phyloP scores from a whole-genome alignment of 2,329 filamentous ascomycete species.

The Colletotrichum chlorophyti region DNA sequence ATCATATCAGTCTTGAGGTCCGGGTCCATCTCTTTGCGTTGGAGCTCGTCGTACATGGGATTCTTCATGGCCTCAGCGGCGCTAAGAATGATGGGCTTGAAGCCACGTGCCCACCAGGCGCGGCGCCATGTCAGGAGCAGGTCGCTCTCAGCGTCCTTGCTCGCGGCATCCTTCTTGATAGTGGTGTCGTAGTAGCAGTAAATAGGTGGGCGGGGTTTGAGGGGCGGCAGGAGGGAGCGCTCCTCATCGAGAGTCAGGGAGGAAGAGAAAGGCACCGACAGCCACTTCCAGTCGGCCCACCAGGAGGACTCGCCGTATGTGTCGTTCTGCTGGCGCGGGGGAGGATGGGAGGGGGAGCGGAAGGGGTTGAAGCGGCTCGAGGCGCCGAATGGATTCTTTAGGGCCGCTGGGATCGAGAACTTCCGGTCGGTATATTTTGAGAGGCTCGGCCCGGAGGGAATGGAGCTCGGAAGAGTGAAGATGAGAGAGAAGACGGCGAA shows the following conservation, averaged over 20 bases:
- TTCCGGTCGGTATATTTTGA: slow-evolving; percentile 57
- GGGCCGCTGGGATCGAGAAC: slow-evolving; percentile 52
- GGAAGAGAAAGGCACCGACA: slow-evolving; percentile 83
- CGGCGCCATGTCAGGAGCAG: slow-evolving; percentile 87
- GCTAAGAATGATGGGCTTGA: slow-evolving; percentile 82
- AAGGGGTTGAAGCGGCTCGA: slow-evolving; percentile 70
- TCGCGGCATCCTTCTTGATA: slow-evolving; percentile 65
- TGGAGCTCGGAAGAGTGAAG: slow-evolving; percentile 55
- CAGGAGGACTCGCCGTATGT: slow-evolving; percentile 80
- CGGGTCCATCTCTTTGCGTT: slow-evolving; percentile 63
- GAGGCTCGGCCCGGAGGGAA: slow-evolving; percentile 56
- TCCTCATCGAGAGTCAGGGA: slow-evolving; percentile 81
- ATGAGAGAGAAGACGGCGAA: slow-evolving; percentile 62
- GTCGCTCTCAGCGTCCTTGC: slow-evolving; percentile 76
- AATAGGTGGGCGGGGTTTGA: slow-evolving; percentile 73
- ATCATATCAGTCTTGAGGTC: slow-evolving; percentile 74
- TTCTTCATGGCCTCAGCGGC: slow-evolving; percentile 84
- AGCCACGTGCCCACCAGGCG: slow-evolving; percentile 95
- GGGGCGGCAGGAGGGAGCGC: slow-evolving; percentile 80
- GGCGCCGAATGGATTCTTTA: slow-evolving; percentile 50
- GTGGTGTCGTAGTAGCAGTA: slow-evolving; percentile 91
- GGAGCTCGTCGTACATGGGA: slow-evolving; percentile 76
- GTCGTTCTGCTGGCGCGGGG: slow-evolving; percentile 78
- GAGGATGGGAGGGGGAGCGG: slow-evolving; percentile 72
- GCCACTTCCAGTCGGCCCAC: slow-evolving; percentile 91